phyloP scores from a whole-genome alignment of 176 grass and related monocot species.

The Hordeum vulgare region MorexV3_pseudomolecules_assembly NC_058522.1:504896625-504897124 shows the following conservation, averaged over 20 bases:
- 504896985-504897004: not conserved
- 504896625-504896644: not conserved
- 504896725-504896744: no score
- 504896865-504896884: not conserved
- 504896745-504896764: not conserved
- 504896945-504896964: not conserved
- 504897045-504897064: no score
- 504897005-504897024: no score
- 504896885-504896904: not conserved
- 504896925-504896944: not conserved
- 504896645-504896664: not conserved
- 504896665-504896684: no score
- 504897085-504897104: no score
- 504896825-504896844: not conserved
- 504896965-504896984: not conserved
- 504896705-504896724: not conserved
- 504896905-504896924: not conserved
- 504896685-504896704: not conserved
- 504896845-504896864: not conserved
- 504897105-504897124: no score
- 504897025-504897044: no score
- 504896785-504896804: no score
- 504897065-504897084: no score
- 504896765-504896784: not conserved
- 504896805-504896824: not conserved